These are phyloP conservation scores for Diaporthe vaccinii DNA, from an alignment of 2,329 filamentous ascomycete species.

Conservation along the genomic window DNA sequence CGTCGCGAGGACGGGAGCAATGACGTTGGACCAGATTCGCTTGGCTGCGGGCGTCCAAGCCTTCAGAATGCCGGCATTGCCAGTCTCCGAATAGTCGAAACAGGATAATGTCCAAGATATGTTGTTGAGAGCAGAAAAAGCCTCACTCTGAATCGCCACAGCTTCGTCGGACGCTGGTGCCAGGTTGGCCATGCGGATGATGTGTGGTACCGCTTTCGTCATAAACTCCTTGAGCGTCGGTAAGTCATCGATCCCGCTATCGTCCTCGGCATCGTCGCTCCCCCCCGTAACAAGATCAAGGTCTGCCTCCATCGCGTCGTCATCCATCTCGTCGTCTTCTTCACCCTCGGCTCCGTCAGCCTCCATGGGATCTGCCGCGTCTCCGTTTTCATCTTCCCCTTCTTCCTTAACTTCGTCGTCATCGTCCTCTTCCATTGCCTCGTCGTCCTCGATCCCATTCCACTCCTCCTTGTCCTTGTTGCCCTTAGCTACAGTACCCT, in stretches of 20 bases:
- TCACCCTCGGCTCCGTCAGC: constrained; percentile 47
- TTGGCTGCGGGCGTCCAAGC: constrained; percentile 68
- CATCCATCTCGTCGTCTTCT: constrained; percentile 52
- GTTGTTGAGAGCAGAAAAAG: constrained; percentile 75
- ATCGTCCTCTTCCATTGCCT: constrained; percentile 54
- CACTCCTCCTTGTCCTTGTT: constrained; percentile 56
- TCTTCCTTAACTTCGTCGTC: constrained; percentile 42
- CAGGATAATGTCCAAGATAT: constrained; percentile 76
- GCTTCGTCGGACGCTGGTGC: constrained; percentile 56
- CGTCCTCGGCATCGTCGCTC: constrained; percentile 58
- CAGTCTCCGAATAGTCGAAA: constrained; percentile 69
- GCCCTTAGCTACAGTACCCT: constrained; percentile 63
- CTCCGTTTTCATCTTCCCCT: constrained; percentile 33
- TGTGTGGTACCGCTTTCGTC: constrained; percentile 60
- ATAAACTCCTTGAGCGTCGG: constrained; percentile 66
- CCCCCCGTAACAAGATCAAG: constrained; percentile 74
- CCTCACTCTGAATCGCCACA: constrained; percentile 63
- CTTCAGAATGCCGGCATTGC: constrained; percentile 64
- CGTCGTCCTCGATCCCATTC: constrained; percentile 56
- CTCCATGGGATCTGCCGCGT: constrained; percentile 51
- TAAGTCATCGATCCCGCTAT: constrained; percentile 62
- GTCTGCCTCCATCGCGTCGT: constrained; percentile 72
- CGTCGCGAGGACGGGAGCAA: constrained; percentile 69
- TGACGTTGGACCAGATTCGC: constrained; percentile 69
- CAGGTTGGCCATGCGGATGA: constrained; percentile 62